Conservation (phyloP, 192 early-diverging fungal species). For the Coemansia sp. region DNA sequence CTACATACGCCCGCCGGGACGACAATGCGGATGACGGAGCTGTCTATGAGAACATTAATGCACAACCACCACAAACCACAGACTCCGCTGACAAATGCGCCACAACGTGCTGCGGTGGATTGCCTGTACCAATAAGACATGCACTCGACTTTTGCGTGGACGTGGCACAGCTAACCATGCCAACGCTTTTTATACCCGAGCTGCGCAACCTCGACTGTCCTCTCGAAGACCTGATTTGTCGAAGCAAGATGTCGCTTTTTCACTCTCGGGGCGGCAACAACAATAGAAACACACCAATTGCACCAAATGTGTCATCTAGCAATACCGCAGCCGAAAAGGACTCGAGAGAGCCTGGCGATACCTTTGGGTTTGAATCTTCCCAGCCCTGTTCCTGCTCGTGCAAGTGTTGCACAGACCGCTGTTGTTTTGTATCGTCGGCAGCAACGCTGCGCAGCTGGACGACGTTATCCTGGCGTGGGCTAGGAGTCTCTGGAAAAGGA, state of each 20-base stretch:
- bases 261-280: not conserved
- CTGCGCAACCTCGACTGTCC: constrained; percentile 15
- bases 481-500: not conserved
- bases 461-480: constrained; percentile 19
- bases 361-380: constrained; percentile 29
- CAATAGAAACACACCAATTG: not conserved
- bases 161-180: constrained; percentile 40
- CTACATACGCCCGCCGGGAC: not conserved
- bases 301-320: too few relatives aligned
- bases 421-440: constrained; percentile 30
- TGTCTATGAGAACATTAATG: not conserved
- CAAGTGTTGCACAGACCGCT: constrained; percentile 27
- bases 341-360: constrained; percentile 31
- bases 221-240: constrained; percentile 7
- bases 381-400: constrained; percentile 25
- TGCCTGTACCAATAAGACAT: constrained; percentile 24
- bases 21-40: not conserved
- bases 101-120: not conserved
- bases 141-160: constrained; percentile 39
- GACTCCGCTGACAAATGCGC: not conserved
- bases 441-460: constrained; percentile 26
- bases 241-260: not conserved
- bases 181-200: constrained; percentile 45
- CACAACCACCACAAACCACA: not conserved
- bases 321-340: not conserved